A percentile compares a stretch with the other conserved stretches of the same genome.
phyloP scores from a whole-genome alignment of 805 yeast species.

The Kodamaea sagamina region DNA sequence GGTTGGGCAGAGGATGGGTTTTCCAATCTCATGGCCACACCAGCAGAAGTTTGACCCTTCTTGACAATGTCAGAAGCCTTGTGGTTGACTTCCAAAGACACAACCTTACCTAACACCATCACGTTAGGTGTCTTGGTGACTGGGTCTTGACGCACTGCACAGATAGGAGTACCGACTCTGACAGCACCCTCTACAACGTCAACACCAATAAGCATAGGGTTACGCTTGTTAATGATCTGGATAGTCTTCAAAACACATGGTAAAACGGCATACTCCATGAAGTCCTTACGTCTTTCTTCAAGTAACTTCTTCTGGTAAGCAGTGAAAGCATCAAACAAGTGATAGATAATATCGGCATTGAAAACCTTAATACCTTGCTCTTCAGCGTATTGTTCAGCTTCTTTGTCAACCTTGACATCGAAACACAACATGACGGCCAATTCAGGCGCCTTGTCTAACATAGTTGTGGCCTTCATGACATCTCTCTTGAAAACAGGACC shows the following conservation, averaged over 20 bases:
- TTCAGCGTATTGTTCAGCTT: constrained; percentile 96
- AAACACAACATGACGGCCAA: constrained; percentile 97
- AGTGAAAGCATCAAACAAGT: constrained; percentile 90
- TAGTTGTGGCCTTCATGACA: constrained; percentile 94
- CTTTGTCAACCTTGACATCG: constrained; percentile 95
- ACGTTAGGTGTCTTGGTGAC: constrained; percentile 71
- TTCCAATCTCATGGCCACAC: constrained; percentile 98
- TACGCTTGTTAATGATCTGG: constrained; percentile 96
- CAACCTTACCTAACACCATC: constrained; percentile 82
- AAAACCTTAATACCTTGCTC: constrained; percentile 90
- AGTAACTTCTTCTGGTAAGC: constrained; percentile 86
- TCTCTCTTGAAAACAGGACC: constrained; percentile 99
- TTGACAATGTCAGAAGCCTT: constrained; percentile 75
- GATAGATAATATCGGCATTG: constrained; percentile 96
- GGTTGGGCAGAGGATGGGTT: constrained; percentile 92
- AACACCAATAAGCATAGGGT: constrained; percentile 99
- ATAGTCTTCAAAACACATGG: constrained; percentile 94
- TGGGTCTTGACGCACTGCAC: constrained; percentile 90
- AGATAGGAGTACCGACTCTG: constrained; percentile 90
- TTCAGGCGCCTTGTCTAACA: constrained; percentile 96
- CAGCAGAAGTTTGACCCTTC: constrained; percentile 95
- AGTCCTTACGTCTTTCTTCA: constrained; percentile 88
- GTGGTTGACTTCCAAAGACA: constrained; percentile 94
- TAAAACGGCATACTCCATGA: constrained; percentile 84
- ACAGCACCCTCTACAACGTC: constrained; percentile 92